Evolutionary conservation across 345 rosid genomes (phyloP), one percentile per base, ranked within the genome.

Genomic region (Orychophragmus violaceus): DNA sequence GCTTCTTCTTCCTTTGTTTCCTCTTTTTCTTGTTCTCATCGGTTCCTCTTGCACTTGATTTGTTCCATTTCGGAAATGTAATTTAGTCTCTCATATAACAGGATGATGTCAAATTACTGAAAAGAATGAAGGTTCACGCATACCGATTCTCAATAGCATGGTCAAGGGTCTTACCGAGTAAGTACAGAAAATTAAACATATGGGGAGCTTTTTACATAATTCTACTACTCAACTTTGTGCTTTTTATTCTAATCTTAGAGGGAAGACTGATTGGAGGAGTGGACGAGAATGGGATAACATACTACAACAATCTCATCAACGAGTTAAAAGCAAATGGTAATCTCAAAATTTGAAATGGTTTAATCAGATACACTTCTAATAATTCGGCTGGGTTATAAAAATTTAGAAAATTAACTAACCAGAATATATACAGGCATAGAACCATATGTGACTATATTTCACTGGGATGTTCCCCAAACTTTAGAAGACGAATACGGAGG

Each of bases 101-200:
- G 70, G 76, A 70, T 30, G 87, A 83, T 51, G 63, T 72, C 1
- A 48, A 32, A 24, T 19, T 74, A 18, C 36, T 83, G 68, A 79
- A 77, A 37, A 55, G 21, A 5, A 14, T 81, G 49, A 81, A 82
- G 0, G 48, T 62, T 16, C 78, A 83, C 56, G 72, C 75, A 6
- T 77, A 68, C 66, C 80, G 83, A 70, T 75, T 83, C 73, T 83
- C 82, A 8, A 77, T 83, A 23, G 82, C 83, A 25, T 83, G 87
- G 85, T 28, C 80, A 6, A 70, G 87, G 65, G 24, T 83, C n/a
- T 25, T 79, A 13, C 83, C 85, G 16, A 41, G 46, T 41, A 41
- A 39, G 45, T 14, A 18, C 45, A 39, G 45, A 39, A n/a, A 18
- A 39, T 39, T n/a, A 39, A 18, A 39, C n/a, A n/a, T n/a, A n/a